These are phyloP conservation scores for Fragaria ananassa DNA, from an alignment of 306 rosid genomes.

Conservation along the genomic window DNA sequence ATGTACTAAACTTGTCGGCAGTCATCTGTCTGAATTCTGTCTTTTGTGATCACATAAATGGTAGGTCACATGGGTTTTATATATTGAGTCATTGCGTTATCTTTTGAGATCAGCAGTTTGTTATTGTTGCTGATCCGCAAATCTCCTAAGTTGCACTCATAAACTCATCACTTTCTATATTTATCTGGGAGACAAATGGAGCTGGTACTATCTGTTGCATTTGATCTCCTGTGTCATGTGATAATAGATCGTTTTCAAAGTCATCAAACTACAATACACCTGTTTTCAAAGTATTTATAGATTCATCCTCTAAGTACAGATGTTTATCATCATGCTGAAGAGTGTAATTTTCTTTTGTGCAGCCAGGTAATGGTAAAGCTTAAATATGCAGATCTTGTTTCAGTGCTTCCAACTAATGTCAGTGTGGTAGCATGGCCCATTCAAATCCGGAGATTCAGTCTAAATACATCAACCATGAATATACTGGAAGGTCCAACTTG, in stretches of 20 bases:
- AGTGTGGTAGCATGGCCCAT: conserved; percentile 78
- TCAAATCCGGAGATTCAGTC: conserved; percentile 45
- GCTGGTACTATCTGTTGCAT: neutral
- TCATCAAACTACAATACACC: neutral
- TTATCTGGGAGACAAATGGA: conserved; percentile 7
- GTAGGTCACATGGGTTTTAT: neutral
- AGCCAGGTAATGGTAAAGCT: conserved; percentile 88
- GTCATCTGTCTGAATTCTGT: neutral
- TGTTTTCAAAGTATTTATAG: neutral
- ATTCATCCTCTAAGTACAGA: neutral
- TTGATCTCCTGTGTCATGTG: neutral
- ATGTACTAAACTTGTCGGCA: neutral
- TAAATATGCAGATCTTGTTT: conserved; percentile 71
- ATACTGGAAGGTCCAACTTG: conserved; percentile 53
- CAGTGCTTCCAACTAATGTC: conserved; percentile 66
- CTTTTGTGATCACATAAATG: neutral
- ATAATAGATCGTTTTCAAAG: neutral
- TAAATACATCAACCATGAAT: conserved; percentile 33
- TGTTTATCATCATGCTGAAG: conserved; percentile 23
- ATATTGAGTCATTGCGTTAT: neutral
- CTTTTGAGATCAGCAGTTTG: neutral
- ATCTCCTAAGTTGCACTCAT: neutral
- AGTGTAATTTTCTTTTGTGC: conserved; percentile 41
- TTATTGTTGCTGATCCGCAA: neutral
- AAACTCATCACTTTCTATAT: neutral